These are phyloP conservation scores for Handroanthus guayacan DNA, from an alignment of 257 asterid species.

Conservation along the genomic window DNA sequence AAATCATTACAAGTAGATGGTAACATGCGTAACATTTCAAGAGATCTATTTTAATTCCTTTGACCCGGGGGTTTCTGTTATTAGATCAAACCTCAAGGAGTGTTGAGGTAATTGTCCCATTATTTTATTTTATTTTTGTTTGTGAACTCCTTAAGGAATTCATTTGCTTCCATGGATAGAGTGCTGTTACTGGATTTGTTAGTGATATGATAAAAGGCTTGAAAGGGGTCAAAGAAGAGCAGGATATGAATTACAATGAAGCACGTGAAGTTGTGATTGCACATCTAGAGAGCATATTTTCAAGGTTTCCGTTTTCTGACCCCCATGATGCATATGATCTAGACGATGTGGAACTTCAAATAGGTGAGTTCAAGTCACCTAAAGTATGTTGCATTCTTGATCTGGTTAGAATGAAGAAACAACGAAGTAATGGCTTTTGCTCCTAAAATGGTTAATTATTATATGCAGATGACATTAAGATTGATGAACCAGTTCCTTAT, in stretches of 20 bases:
- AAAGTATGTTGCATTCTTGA: constrained; percentile 25
- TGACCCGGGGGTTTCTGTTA: no score
- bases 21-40: no score
- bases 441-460: constrained; percentile 31
- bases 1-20: no score
- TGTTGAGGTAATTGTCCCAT: no score
- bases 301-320: constrained; percentile 90
- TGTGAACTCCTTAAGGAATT: constrained; percentile 32
- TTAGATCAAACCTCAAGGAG: no score
- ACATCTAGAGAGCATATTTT: constrained; percentile 78
- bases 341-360: constrained; percentile 60
- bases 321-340: constrained; percentile 43
- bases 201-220: constrained; percentile 82
- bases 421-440: constrained; percentile 8
- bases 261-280: constrained; percentile 57
- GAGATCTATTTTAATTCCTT: no score
- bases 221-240: constrained; percentile 68
- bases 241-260: constrained; percentile 48
- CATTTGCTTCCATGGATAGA: constrained; percentile 51
- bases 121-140: constrained; percentile 7
- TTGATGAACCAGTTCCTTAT: constrained; percentile 68
- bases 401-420: not conserved
- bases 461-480: constrained; percentile 73
- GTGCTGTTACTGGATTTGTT: constrained; percentile 63
- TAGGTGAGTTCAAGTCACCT: constrained; percentile 57